Conservation (phyloP, 345 rosid species). For the Psidium guajava region DNA sequence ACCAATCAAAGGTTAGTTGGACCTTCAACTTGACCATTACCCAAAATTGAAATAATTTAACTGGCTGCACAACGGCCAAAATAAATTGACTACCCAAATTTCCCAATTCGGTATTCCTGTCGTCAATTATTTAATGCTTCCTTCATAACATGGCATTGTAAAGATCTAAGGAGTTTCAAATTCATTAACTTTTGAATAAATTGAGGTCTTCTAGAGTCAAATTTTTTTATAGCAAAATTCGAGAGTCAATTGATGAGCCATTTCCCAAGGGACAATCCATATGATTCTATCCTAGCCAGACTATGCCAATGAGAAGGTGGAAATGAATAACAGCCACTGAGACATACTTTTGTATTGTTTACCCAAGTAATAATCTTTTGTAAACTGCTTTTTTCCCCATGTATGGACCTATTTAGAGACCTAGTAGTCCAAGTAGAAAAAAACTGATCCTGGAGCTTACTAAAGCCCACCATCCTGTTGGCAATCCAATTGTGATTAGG, state of each 20-base stretch:
- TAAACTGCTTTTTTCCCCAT: not conserved
- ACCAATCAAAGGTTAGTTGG: not conserved
- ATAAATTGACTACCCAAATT: not conserved
- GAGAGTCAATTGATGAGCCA: not conserved
- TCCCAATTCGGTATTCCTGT: not conserved
- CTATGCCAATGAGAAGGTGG: not conserved
- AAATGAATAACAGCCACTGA: not conserved
- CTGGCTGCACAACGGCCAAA: not conserved
- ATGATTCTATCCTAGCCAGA: not conserved
- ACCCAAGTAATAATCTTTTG: not conserved
- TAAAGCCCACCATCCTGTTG: not conserved
- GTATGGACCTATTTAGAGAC: not conserved
- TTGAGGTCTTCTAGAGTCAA: not conserved
- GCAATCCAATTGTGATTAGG: not conserved
- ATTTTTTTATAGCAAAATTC: not conserved
- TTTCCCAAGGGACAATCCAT: not conserved
- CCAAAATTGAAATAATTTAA: not conserved
- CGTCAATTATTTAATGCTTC: not conserved
- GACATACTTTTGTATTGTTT: not conserved
- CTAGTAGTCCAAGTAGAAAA: not conserved
- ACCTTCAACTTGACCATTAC: not conserved
- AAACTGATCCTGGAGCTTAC: not conserved
- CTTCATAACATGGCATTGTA: not conserved
- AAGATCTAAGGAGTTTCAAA: not conserved
- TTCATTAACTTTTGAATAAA: not conserved